These are phyloP conservation scores for Hirschfeldia incana DNA, from an alignment of 345 rosid species.

Conservation along the genomic window DNA sequence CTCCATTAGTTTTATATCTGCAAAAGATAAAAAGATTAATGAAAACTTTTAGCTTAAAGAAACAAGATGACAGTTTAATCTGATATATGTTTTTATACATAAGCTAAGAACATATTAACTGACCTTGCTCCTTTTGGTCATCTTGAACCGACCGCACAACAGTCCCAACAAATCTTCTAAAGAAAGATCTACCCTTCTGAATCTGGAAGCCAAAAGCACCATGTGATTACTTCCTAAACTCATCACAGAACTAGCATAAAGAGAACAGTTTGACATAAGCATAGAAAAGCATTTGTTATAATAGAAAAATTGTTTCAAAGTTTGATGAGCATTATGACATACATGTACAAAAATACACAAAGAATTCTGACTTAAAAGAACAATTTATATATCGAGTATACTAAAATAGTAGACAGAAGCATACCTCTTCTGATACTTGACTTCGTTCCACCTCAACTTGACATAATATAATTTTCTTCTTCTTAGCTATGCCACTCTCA, in stretches of 20 bases:
- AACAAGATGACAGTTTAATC: neutral
- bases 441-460: constrained; percentile 90
- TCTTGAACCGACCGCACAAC: constrained; percentile 94
- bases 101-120: constrained; percentile 18
- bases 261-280: neutral
- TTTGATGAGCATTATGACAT: constrained; percentile 1
- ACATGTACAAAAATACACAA: neutral
- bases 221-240: constrained; percentile 18
- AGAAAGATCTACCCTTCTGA: constrained; percentile 71
- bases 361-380: constrained; percentile 10
- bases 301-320: neutral
- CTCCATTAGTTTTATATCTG: constrained; percentile 84
- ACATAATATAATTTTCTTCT: constrained; percentile 83
- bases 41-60: neutral
- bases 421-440: constrained; percentile 88
- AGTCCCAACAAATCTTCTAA: constrained; percentile 84
- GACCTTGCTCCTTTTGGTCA: constrained; percentile 98
- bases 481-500: constrained; percentile 85
- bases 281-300: constrained; percentile 4
- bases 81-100: neutral
- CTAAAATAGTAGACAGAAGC: constrained; percentile 28
- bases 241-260: constrained; percentile 10
- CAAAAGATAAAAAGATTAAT: neutral
- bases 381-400: neutral
- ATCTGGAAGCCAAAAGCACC: constrained; percentile 51